These are phyloP conservation scores for Erucastrum elatum DNA, from an alignment of 345 rosid species.

Conservation along the genomic window DNA sequence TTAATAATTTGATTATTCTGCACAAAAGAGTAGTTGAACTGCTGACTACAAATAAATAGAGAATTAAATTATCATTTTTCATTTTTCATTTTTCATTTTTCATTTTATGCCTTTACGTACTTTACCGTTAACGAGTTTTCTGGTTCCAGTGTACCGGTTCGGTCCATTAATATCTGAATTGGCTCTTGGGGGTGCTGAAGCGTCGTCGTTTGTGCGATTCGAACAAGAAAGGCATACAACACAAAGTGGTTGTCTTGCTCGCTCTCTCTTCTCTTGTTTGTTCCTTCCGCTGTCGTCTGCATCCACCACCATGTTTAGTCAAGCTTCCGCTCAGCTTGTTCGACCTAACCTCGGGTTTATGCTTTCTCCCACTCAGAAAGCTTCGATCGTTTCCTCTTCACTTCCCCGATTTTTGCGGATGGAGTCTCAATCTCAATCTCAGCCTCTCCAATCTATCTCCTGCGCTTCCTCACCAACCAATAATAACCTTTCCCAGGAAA, in stretches of 20 bases:
- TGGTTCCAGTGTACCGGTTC: constrained; percentile 1
- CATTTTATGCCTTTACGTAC: neutral
- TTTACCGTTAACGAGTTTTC: neutral
- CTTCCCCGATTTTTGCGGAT: constrained; percentile 18
- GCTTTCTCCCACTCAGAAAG: neutral
- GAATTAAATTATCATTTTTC: neutral
- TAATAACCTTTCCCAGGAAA: constrained; percentile 4
- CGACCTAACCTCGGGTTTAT: constrained; percentile 3
- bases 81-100: too few relatives aligned
- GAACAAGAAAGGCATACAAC: neutral
- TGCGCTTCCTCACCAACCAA: constrained; percentile 19
- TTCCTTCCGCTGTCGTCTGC: constrained; percentile 15
- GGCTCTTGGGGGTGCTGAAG: constrained; percentile 7
- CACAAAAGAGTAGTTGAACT: neutral
- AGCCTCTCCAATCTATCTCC: constrained; percentile 17
- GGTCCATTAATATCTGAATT: neutral
- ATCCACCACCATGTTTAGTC: constrained; percentile 16
- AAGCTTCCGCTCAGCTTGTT: constrained; percentile 27
- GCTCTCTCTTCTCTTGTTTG: neutral
- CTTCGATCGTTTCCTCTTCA: constrained; percentile 11
- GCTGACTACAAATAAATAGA: neutral
- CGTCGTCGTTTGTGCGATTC: constrained; percentile 18
- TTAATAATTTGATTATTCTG: neutral
- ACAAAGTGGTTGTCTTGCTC: neutral
- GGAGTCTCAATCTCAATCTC: constrained; percentile 32